These are phyloP conservation scores for Mitosporidium daphniae DNA, from an alignment of 371 early-diverging fungal species.

Conservation along the genomic window DNA sequence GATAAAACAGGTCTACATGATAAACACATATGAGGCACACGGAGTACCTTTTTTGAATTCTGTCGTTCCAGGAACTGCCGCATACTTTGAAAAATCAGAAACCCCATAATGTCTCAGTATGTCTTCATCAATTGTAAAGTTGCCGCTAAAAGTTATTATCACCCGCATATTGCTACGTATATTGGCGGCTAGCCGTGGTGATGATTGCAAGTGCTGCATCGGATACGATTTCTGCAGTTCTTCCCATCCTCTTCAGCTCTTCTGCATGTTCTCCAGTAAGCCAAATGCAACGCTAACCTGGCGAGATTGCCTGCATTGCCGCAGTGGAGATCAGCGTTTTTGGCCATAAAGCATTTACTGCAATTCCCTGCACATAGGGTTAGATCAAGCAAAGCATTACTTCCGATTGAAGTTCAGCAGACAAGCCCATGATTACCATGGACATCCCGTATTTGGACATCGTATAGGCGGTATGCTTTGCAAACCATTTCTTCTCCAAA, in stretches of 20 bases:
- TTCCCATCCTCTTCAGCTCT: slow-evolving; percentile 3
- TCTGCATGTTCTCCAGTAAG: slow-evolving; percentile 1
- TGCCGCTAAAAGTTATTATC: slow-evolving; percentile 19
- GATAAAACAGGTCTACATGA: too few relatives aligned
- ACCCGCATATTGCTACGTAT: too few relatives aligned
- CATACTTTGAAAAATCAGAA: slow-evolving; percentile 20
- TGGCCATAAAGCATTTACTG: slow-evolving; percentile 43
- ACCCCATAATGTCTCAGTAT: slow-evolving; percentile 21
- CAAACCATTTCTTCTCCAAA: slow-evolving; percentile 23
- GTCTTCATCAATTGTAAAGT: slow-evolving; percentile 30
- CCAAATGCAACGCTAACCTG: too few relatives aligned
- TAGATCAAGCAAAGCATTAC: slow-evolving; percentile 8
- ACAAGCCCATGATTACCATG: slow-evolving; percentile 23
- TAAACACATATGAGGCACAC: too few relatives aligned
- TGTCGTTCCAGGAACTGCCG: slow-evolving; percentile 12
- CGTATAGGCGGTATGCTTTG: slow-evolving; percentile 21
- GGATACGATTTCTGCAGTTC: slow-evolving; percentile 30
- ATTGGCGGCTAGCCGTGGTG: too few relatives aligned
- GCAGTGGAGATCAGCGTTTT: slow-evolving; percentile 26
- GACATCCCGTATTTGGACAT: slow-evolving; percentile 34
- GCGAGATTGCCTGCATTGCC: slow-evolving; percentile 12
- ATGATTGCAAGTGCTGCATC: slow-evolving; percentile 29
- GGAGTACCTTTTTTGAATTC: too few relatives aligned
- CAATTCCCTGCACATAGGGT: slow-evolving; percentile 8
- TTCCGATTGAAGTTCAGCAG: slow-evolving; percentile 18